These are phyloP conservation scores for Trapa incisa DNA, from an alignment of 345 rosid genomes.

Conservation along the genomic window DNA sequence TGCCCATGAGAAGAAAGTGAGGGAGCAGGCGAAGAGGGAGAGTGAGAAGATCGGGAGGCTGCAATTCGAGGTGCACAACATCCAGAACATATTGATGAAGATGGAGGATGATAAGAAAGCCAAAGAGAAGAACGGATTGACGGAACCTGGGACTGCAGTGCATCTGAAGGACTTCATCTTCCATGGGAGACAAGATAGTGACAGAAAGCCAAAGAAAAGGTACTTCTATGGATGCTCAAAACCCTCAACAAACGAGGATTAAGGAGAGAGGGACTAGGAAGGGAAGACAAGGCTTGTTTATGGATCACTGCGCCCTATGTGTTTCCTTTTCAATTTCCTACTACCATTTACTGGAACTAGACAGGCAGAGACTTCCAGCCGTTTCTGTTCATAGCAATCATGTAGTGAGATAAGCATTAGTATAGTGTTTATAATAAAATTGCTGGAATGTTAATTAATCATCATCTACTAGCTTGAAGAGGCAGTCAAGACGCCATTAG, in stretches of 20 bases:
- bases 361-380: background rate
- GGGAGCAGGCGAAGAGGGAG: conserved; percentile 47
- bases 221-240: conserved; percentile 66
- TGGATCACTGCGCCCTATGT: background rate
- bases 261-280: background rate
- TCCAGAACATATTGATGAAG: conserved; percentile 51
- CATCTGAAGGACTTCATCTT: conserved; percentile 54
- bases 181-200: conserved; percentile 33
- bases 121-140: conserved; percentile 34
- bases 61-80: conserved; percentile 67
- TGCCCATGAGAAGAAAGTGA: conserved; percentile 21
- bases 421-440: background rate
- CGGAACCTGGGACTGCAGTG: conserved; percentile 37
- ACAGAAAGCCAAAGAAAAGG: conserved; percentile 39
- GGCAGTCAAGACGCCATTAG: too few species aligned
- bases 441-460: background rate
- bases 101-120: conserved; percentile 53
- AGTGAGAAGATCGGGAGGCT: conserved; percentile 66
- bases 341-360: background rate
- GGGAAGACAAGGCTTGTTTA: background rate
- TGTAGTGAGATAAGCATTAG: background rate
- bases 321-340: background rate
- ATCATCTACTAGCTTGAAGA: too few species aligned
- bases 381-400: background rate
- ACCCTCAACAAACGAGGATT: conserved; percentile 42